phyloP scores from a whole-genome alignment of 768 basidiomycete species.

The Boletus coccyginus region DNA sequence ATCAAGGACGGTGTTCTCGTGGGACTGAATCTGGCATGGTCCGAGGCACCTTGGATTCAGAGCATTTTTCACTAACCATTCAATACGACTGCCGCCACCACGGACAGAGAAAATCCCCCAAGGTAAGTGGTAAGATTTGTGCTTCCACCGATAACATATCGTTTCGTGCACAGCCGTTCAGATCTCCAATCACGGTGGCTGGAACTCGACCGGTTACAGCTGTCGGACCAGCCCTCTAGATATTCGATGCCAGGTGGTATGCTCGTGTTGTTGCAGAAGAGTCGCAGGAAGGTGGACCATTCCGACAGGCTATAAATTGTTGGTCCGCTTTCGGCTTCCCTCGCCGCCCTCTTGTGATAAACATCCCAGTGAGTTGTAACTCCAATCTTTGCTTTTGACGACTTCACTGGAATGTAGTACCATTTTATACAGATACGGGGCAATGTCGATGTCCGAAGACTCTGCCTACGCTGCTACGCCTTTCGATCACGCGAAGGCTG shows the following conservation, averaged over 20 bases:
- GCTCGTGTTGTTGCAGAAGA: neutral
- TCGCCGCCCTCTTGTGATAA: neutral
- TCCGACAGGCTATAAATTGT: neutral
- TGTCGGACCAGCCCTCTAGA: neutral
- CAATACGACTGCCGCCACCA: neutral
- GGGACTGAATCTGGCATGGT: neutral
- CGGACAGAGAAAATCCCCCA: neutral
- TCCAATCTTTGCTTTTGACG: neutral
- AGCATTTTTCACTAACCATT: neutral
- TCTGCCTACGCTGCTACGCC: slow-evolving; percentile 14
- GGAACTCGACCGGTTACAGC: neutral
- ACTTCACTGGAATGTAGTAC: neutral
- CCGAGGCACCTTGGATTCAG: neutral
- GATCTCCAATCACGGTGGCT: neutral
- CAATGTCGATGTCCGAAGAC: neutral
- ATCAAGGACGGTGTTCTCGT: neutral
- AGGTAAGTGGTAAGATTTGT: neutral
- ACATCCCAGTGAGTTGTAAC: neutral
- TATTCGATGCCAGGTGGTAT: neutral
- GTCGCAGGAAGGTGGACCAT: neutral
- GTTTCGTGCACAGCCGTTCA: neutral
- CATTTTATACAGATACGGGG: neutral
- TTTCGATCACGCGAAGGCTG: slow-evolving; percentile 21
- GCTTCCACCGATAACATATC: neutral
- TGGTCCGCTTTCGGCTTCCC: neutral